Evolutionary conservation across 2,329 filamentous ascomycete genomes (phyloP).

Genomic region (Elsinoe perseae): DNA sequence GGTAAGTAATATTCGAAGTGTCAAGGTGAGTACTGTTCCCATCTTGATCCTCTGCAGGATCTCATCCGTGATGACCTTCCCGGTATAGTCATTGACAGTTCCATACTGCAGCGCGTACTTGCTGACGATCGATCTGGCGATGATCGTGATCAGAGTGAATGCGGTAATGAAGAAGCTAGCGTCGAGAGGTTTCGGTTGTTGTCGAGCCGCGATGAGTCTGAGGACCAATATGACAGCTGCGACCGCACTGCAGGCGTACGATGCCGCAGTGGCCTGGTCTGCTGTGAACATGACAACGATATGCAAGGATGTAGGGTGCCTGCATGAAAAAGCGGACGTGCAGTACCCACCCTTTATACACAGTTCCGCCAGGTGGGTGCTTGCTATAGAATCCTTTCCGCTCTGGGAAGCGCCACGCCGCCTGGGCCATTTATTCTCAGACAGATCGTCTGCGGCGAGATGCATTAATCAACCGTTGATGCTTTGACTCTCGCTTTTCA

Average conservation of each 20-base stretch:
- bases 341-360: background rate
- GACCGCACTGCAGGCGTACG: conserved; percentile 8
- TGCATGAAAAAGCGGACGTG: background rate
- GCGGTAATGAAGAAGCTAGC: conserved; percentile 13
- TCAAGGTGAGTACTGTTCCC: conserved; percentile 1
- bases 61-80: background rate
- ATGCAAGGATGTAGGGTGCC: background rate
- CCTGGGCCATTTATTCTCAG: background rate
- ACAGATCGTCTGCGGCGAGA: background rate
- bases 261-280: background rate
- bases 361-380: background rate
- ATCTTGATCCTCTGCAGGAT: background rate
- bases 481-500: background rate
- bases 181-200: conserved; percentile 9
- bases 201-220: conserved; percentile 3
- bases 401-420: background rate
- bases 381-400: background rate
- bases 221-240: conserved; percentile 4
- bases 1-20: conserved; percentile 10
- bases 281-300: background rate
- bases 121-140: background rate
- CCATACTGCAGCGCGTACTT: conserved; percentile 6
- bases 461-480: too few species aligned
- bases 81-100: conserved; percentile 7
- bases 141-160: background rate